phyloP scores from a whole-genome alignment of 1,139 yeast genomes.

The Lipomyces yarrowii region DNA sequence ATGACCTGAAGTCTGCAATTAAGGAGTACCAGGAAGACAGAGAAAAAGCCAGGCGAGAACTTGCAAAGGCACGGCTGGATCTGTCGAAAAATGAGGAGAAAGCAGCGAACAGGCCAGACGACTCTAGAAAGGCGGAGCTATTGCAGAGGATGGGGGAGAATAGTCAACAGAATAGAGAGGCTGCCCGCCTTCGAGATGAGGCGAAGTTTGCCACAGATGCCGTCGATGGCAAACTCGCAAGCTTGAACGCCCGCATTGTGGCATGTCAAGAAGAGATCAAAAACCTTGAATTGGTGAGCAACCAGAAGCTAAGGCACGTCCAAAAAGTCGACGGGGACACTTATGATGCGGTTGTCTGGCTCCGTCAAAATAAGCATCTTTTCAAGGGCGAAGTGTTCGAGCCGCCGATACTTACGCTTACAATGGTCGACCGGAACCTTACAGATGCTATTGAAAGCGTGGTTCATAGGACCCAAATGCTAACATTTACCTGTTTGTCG shows the following conservation, averaged over 20 bases:
- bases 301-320: slow-evolving; percentile 37
- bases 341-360: slow-evolving; percentile 46
- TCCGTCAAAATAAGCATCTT: slow-evolving; percentile 45
- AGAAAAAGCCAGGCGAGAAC: slow-evolving; percentile 35
- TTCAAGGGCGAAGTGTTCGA: slow-evolving; percentile 57
- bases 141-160: slow-evolving; percentile 5
- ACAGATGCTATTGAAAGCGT: slow-evolving; percentile 62
- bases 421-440: slow-evolving; percentile 52
- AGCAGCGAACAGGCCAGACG: slow-evolving; percentile 1
- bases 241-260: background rate
- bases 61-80: slow-evolving; percentile 41
- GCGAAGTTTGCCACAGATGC: slow-evolving; percentile 10
- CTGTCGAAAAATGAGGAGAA: slow-evolving; percentile 33
- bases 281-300: slow-evolving; percentile 34
- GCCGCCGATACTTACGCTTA: slow-evolving; percentile 75
- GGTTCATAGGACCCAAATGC: slow-evolving; percentile 55
- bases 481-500: slow-evolving; percentile 56
- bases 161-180: background rate
- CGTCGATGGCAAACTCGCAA: slow-evolving; percentile 2
- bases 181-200: slow-evolving; percentile 3
- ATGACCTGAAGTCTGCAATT: slow-evolving; percentile 54
- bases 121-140: slow-evolving; percentile 2
- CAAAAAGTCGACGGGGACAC: slow-evolving; percentile 38
- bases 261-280: background rate
- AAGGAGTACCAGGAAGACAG: slow-evolving; percentile 46